phyloP scores from a whole-genome alignment of 1,284 basidiomycete genomes.

The Stygiomarasmius scandens region DNA sequence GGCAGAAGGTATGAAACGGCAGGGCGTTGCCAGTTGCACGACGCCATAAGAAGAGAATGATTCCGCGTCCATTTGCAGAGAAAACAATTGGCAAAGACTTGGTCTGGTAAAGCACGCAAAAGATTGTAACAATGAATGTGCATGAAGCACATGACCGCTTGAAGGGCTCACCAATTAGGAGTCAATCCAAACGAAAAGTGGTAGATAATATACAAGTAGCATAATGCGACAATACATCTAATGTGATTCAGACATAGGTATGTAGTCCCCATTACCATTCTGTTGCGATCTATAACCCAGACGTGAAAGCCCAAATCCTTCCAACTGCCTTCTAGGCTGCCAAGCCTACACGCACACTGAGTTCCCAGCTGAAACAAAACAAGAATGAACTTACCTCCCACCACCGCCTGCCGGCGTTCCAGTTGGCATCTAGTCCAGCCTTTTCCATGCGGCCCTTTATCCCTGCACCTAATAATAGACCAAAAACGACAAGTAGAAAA shows the following conservation, averaged over 20 bases:
- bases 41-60: constrained; percentile 62
- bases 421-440: constrained; percentile 69
- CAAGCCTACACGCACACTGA: constrained; percentile 47
- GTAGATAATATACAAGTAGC: neutral
- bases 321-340: constrained; percentile 56
- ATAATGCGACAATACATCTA: neutral
- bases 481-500: constrained; percentile 85
- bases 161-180: too few species aligned
- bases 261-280: constrained; percentile 44
- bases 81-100: neutral
- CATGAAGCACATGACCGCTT: constrained; percentile 10
- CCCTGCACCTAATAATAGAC: constrained; percentile 80
- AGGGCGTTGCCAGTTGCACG: constrained; percentile 56
- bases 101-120: constrained; percentile 1
- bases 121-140: neutral
- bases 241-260: constrained; percentile 30
- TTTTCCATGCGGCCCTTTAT: constrained; percentile 81
- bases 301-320: constrained; percentile 50
- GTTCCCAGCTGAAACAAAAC: constrained; percentile 11
- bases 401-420: constrained; percentile 67
- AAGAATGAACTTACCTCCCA: constrained; percentile 65
- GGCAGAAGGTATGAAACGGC: constrained; percentile 60
- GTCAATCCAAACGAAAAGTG: too few species aligned
- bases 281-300: constrained; percentile 37
- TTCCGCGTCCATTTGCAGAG: constrained; percentile 40